Evolutionary conservation across 2,329 filamentous ascomycete species (phyloP), one percentile per base, ranked within the genome.

Genomic region (Colletotrichum sidae): DNA sequence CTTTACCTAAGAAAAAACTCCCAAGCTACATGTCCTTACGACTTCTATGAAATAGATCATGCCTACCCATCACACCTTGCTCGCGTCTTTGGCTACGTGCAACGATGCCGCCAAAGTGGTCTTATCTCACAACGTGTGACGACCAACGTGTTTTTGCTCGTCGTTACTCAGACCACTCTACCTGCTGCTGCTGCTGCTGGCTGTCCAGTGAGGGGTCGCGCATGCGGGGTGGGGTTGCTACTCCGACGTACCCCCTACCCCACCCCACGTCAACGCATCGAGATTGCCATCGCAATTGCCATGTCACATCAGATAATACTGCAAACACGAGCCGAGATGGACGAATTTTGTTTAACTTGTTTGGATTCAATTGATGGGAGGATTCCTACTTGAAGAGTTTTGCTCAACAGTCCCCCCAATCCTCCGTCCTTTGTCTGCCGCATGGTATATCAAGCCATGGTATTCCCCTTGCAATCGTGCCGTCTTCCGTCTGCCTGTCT

Each of bases 31-130:
- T 64, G 55, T 65, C 57, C 50, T 58, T 56, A 65, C 61, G 62
- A 65, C 56, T 51, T 55, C 57, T 55, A 65, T 61, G 62, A 60
- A 61, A 65, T 65, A 65, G 62, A 65, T 65, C 38, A 65, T 60
- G 55, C 62, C 62, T 61, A 55, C 57, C 57, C 62, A 65, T 60
- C 56, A 50, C n/a, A 55, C 4, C 25, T 8, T 5, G 3, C n/a
- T 44, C 8, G 7, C 44, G n/a, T 10, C 8, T 10, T 17, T 11
- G 25, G 25, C 25, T 25, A 25, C 25, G 25, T 25, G 25, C 25
- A 4, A 25, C n/a, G 13, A 6, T 17, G n/a, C 15, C 3, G 1
- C 17, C 15, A 10, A 49, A 49, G 9, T 33, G 10, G 25, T 34
- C 46, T 15, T 49, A 10, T 33, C 11, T 17, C 15, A 17, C 2